Evolutionary conservation across 768 basidiomycete species (phyloP).

Genomic region (Kwoniella dendrophila): DNA sequence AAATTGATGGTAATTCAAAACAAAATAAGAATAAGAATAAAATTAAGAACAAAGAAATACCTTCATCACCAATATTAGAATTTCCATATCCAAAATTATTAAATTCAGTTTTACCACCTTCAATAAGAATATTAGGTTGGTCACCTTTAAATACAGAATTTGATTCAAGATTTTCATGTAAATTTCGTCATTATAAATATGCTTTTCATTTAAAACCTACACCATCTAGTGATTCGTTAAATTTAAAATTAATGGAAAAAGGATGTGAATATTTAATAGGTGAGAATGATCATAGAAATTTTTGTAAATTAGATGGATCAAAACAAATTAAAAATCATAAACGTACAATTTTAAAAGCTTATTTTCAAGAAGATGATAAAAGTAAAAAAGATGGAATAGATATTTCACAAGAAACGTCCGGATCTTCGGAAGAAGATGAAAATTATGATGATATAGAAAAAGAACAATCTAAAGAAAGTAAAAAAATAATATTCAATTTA

Average conservation of each 20-base stretch:
- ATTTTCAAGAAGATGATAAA: constrained; percentile 28
- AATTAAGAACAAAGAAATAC: neutral
- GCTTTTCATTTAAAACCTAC: constrained; percentile 69
- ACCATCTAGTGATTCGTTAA: constrained; percentile 60
- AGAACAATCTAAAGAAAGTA: too few species aligned
- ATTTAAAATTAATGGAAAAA: constrained; percentile 72
- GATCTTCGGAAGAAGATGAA: too few species aligned
- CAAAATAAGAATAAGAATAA: constrained; percentile 1
- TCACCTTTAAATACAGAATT: constrained; percentile 77
- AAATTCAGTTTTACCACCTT: constrained; percentile 83
- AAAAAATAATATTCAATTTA: constrained; percentile 76
- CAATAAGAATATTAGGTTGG: constrained; percentile 91
- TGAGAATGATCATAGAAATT: constrained; percentile 91
- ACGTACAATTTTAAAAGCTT: constrained; percentile 68
- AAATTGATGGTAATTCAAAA: neutral
- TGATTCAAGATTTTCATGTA: constrained; percentile 86
- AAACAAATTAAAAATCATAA: constrained; percentile 85
- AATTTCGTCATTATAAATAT: constrained; percentile 92
- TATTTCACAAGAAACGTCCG: too few species aligned
- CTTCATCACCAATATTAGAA: constrained; percentile 58
- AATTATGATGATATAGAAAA: too few species aligned
- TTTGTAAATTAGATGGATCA: constrained; percentile 87
- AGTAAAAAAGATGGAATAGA: too few species aligned
- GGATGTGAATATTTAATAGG: constrained; percentile 75
- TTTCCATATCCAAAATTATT: constrained; percentile 76